Evolutionary conservation across 2,329 filamentous ascomycete genomes (phyloP), one percentile per base, ranked within the genome.

Genomic region (Epichloe elymi): DNA sequence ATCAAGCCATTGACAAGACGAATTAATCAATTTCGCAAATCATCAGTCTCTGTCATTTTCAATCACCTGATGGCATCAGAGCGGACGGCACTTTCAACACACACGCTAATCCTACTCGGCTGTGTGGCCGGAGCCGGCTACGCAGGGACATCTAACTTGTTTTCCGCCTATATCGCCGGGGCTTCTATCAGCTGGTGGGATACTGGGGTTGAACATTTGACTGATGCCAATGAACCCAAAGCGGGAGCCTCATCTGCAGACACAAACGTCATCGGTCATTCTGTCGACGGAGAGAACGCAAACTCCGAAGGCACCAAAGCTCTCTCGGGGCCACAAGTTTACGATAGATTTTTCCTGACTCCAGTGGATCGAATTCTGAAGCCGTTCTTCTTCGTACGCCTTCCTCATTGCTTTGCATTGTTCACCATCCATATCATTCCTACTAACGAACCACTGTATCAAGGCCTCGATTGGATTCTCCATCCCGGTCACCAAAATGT

Each of bases 401-500:
- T 15, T 19, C 15, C 5, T 40, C 26, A 4, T 30, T 11, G 7
- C 26, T 20, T 33, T 26, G 19, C 12, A 12, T 14, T 4, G 10
- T 6, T 5, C 3, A 38, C n/a, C 33, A 12, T 11, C 17, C 17
- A 10, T 10, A 1, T 20, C 3, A 17, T 17, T 4, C 5, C 6
- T n/a, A 14, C 30, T 38, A 26, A 49, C 40, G 36, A 20, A 39
- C 23, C 20, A 41, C 20, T 37, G 36, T 19, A 23, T 20, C 11
- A 10, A 52, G 51, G 51, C 47, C 1, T 79, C 76, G 0, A 84
- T 91, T 37, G 86, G 86, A 0, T 90, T 91, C 61, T 83, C 86
- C 0, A 85, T 93, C 1, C 86, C 86, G 0, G 83, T 91, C 33
- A 78, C 75, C 0, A 67, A 78, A 5, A 80, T 93, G 72, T 91